Percentiles rank a stretch among this genome's conserved stretches.
Conservation (phyloP, 257 asterid genomes). For the Capsicum pubescens region DNA sequence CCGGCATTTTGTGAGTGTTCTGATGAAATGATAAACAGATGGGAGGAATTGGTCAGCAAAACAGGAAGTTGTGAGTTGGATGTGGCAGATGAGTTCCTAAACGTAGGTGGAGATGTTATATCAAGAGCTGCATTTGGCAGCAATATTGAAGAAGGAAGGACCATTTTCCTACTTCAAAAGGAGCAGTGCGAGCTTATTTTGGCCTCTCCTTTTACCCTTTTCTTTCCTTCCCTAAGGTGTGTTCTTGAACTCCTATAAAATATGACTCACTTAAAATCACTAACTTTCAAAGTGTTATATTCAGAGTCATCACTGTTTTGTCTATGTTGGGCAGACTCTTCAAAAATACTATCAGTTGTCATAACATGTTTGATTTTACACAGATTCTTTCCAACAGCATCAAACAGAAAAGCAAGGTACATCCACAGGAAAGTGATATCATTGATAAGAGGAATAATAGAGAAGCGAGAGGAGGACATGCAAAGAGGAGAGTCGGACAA, state of each 20-base stretch:
- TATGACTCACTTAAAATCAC: not conserved
- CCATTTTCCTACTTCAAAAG: constrained; percentile 34
- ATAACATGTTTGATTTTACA: not conserved
- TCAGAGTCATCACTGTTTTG: no score
- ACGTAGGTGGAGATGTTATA: constrained; percentile 34
- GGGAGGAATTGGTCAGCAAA: constrained; percentile 26
- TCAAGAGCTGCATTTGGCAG: constrained; percentile 38
- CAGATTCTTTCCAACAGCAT: constrained; percentile 39
- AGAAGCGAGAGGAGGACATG: not conserved
- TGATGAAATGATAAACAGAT: constrained; percentile 29
- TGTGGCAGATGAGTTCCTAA: constrained; percentile 20
- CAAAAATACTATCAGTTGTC: no score
- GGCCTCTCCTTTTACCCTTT: constrained; percentile 31
- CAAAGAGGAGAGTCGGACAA: not conserved
- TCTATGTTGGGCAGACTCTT: no score
- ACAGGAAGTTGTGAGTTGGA: constrained; percentile 29
- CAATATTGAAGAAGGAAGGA: constrained; percentile 36
- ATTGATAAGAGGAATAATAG: constrained; percentile 24
- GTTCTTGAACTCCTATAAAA: not conserved
- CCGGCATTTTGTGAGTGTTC: constrained; percentile 28
- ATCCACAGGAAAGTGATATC: constrained; percentile 34
- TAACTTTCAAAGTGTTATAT: no score
- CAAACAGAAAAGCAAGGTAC: constrained; percentile 35
- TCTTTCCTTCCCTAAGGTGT: constrained; percentile 37
- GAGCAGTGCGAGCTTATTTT: constrained; percentile 34